phyloP scores from a whole-genome alignment of 148 eudicot species.

The Fallopia convolvulus region DNA sequence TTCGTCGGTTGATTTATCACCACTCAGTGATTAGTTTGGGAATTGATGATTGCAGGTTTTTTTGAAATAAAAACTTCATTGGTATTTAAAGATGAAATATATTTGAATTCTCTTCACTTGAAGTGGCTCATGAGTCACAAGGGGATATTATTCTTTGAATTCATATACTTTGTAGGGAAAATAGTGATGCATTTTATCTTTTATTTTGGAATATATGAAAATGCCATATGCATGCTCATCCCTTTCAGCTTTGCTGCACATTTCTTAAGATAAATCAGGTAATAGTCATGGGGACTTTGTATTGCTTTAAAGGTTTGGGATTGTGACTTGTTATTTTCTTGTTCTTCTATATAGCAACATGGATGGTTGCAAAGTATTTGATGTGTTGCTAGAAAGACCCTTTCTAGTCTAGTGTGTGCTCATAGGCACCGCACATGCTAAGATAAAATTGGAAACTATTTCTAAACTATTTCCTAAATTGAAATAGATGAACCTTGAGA shows the following conservation, averaged over 20 bases:
- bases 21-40: neutral
- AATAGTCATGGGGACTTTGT: neutral
- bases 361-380: neutral
- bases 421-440: no score
- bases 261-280: neutral
- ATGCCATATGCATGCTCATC: neutral
- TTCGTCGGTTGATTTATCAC: neutral
- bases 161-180: neutral
- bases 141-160: neutral
- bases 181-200: neutral
- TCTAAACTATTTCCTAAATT: no score
- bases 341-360: no score
- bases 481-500: no score
- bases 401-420: no score
- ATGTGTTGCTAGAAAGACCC: no score
- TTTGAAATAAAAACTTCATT: neutral
- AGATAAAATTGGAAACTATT: no score
- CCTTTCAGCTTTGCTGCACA: neutral
- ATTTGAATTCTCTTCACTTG: neutral
- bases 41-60: neutral
- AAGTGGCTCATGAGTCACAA: neutral
- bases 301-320: neutral
- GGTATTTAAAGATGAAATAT: neutral
- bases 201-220: neutral
- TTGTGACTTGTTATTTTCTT: neutral